Base-by-base conservation (phyloP, 176 grass and related monocot species). In the Oryza australiensis region DNA sequence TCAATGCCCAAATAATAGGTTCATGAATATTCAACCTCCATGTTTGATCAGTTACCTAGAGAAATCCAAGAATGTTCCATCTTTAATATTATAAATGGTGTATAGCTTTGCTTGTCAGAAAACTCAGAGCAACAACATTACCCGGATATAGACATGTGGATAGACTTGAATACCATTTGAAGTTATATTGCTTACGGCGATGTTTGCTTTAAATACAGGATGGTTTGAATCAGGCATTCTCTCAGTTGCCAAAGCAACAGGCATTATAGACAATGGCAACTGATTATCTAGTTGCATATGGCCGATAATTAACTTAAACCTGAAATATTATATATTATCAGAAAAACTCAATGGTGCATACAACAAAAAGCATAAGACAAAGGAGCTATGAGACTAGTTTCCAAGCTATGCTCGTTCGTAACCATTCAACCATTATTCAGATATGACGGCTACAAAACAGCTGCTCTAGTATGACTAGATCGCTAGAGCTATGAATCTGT, bases 21-120 rank as follows among this genome's bases (percentile, higher is more conserved):
- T 98, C 95, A 86, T 98, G 95, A 93, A 98, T 87, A 90, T 91
- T 98, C 45, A 95, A 60, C 83, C 90, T 95, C 92, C 95, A 98
- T 62, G 79, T 82, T 68, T 91, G 85, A 86, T 98, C 86, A 24
- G 89, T 93, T 53, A 98, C 95, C 95, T 98, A 81, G 26, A 77
- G 89, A 70, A 91, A 78, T 75, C 38, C 74, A 13, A 55, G 5
- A 1, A 9, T 12, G 26, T 51, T 13, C 35, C 22, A 55, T 75
- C 34, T 29, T 85, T 45, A 83, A 62, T 73, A 64, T 49, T 70
- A 60, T 66, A 64, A 24, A 37, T 32, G 62, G 43, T 67, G 46
- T 26, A 86, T 34, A 83, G 73, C 75, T 41, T 80, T 74, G 62
- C 70, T 28, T 64, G 23, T 80, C 76, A 69, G 84, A 90, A 91